phyloP scores from a whole-genome alignment of 1,139 yeast species.

The Wickerhamiella infanticola region DNA sequence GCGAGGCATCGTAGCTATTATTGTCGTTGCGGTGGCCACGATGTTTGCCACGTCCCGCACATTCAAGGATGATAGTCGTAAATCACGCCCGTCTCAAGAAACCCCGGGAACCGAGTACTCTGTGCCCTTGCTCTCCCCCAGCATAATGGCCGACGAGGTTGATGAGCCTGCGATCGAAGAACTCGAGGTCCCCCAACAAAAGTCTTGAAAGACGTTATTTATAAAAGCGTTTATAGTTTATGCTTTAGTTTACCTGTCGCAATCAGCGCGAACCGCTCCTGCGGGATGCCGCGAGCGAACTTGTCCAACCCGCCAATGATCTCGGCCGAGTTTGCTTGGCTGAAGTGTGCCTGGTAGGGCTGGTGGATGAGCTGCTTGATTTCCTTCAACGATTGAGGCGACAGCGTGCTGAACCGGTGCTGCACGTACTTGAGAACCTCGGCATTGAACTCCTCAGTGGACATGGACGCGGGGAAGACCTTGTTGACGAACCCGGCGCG shows the following conservation, averaged over 20 bases:
- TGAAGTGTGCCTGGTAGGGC: conserved; percentile 26
- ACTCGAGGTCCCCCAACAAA: conserved; percentile 5
- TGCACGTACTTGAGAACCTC: conserved; percentile 34
- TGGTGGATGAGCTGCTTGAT: conserved; percentile 29
- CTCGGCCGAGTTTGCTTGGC: conserved; percentile 47
- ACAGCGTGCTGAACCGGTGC: conserved; percentile 28
- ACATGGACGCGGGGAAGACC: conserved; percentile 32
- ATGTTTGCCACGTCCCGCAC: conserved; percentile 35
- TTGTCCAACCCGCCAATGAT: conserved; percentile 49
- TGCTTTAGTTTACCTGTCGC: conserved; percentile 17
- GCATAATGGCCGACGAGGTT: conserved; percentile 17
- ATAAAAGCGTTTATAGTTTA: not conserved
- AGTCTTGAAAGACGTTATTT: not conserved
- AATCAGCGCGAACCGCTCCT: conserved; percentile 44
- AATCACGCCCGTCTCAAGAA: conserved; percentile 11
- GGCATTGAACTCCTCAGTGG: conserved; percentile 46
- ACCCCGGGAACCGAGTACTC: conserved; percentile 15
- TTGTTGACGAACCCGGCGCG: conserved; percentile 50
- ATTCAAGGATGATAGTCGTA: conserved; percentile 22
- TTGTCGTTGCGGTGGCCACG: conserved; percentile 32
- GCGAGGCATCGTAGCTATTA: conserved; percentile 58
- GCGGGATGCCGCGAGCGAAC: conserved; percentile 67
- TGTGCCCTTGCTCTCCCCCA: conserved; percentile 19
- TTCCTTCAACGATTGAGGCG: conserved; percentile 35
- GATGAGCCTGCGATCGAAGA: conserved; percentile 19